These are phyloP conservation scores for Didymella pomorum DNA, from an alignment of 2,329 filamentous ascomycete species.

Conservation along the genomic window DNA sequence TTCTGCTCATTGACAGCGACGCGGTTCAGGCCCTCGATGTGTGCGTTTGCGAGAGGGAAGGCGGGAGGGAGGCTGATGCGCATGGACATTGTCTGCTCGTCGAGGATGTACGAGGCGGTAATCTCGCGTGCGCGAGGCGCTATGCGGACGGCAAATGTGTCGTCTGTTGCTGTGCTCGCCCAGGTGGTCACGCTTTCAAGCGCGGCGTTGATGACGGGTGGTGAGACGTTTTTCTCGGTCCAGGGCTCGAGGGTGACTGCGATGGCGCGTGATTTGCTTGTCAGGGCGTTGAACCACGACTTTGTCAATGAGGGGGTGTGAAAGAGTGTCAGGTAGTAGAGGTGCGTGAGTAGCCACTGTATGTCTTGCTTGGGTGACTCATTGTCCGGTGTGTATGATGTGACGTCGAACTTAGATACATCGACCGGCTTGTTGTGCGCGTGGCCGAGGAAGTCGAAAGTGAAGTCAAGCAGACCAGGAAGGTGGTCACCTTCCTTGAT, in stretches of 20 bases:
- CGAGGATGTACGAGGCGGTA: constrained; percentile 83
- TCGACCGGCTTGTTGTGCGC: constrained; percentile 75
- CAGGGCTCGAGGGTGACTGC: constrained; percentile 80
- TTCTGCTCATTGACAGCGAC: constrained; percentile 90
- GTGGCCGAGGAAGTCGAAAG: constrained; percentile 85
- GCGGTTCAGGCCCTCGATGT: constrained; percentile 78
- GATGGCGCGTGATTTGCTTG: constrained; percentile 80
- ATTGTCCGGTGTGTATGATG: constrained; percentile 65
- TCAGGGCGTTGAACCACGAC: constrained; percentile 74
- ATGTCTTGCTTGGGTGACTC: constrained; percentile 75
- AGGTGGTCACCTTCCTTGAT: constrained; percentile 78
- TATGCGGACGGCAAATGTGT: constrained; percentile 73
- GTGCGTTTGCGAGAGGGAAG: constrained; percentile 82
- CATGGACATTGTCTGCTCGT: constrained; percentile 85
- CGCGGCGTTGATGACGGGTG: constrained; percentile 70
- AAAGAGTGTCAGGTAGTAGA: constrained; percentile 84
- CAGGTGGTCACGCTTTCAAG: constrained; percentile 74
- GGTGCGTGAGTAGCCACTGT: constrained; percentile 82
- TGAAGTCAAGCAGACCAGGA: constrained; percentile 75
- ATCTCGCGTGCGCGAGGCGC: constrained; percentile 77
- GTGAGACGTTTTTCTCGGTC: constrained; percentile 81
- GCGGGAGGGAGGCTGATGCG: constrained; percentile 79
- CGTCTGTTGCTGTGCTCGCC: constrained; percentile 55
- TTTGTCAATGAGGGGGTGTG: constrained; percentile 82
- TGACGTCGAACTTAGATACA: constrained; percentile 74